phyloP scores from a whole-genome alignment of 176 grass and related monocot species.

The Carex parvula region DNA sequence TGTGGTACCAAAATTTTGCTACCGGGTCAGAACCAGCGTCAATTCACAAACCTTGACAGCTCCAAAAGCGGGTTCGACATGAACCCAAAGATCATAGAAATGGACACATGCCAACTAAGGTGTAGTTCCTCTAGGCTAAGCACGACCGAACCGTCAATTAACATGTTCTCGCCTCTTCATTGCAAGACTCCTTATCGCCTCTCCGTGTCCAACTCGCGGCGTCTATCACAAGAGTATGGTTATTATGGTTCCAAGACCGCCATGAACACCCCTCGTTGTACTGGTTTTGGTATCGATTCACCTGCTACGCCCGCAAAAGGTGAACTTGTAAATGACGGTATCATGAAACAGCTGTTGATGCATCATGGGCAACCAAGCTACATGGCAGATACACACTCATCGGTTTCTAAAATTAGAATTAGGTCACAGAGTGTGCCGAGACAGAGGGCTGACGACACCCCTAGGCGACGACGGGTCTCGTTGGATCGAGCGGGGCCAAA shows the following conservation, averaged over 20 bases:
- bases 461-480: neutral
- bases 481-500: neutral
- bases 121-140: constrained; percentile 27
- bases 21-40: constrained; percentile 39
- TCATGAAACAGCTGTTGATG: constrained; percentile 23
- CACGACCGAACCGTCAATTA: neutral
- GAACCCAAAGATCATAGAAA: constrained; percentile 83
- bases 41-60: constrained; percentile 34
- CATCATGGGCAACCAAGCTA: constrained; percentile 52
- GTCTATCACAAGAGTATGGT: constrained; percentile 12
- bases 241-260: neutral
- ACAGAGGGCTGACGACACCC: constrained; percentile 32
- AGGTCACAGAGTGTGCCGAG: constrained; percentile 66
- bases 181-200: constrained; percentile 27
- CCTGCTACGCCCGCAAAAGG: constrained; percentile 37
- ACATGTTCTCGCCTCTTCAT: constrained; percentile 30
- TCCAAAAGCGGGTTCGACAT: constrained; percentile 47
- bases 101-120: constrained; percentile 64
- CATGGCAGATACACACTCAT: constrained; percentile 78
- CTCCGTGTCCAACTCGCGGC: neutral
- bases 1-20: constrained; percentile 21
- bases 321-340: neutral
- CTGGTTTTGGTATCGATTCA: constrained; percentile 30
- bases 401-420: constrained; percentile 40
- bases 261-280: constrained; percentile 36